A percentile compares a stretch with the other conserved stretches of the same genome.
These are phyloP conservation scores for Penicillium paxilli DNA, from an alignment of 495 filamentous ascomycete genomes.

Conservation along the genomic window DNA sequence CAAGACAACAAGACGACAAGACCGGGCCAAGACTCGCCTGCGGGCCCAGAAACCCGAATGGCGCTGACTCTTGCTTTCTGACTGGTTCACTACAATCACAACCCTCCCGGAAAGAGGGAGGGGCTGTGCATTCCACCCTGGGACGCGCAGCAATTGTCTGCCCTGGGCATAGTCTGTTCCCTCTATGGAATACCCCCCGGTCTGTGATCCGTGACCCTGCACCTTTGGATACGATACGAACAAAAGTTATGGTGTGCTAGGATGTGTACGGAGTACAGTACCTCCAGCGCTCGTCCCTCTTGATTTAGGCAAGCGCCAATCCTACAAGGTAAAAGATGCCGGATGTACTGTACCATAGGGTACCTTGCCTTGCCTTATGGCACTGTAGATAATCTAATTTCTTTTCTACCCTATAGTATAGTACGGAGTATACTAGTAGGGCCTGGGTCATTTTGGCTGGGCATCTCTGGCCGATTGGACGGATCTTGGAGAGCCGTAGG, in stretches of 20 bases:
- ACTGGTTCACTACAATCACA: slow-evolving; percentile 8
- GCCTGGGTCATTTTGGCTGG: background rate
- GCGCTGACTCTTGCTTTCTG: background rate
- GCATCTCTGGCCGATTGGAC: background rate
- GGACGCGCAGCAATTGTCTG: too few species aligned
- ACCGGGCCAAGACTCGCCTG: slow-evolving; percentile 35
- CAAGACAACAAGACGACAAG: slow-evolving; percentile 25
- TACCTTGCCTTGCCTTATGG: too few species aligned
- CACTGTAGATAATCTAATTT: background rate
- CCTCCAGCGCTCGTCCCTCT: background rate
- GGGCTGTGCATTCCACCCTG: slow-evolving; percentile 23
- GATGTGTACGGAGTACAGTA: background rate
- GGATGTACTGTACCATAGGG: too few species aligned
- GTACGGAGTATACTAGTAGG: too few species aligned
- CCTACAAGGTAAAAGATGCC: too few species aligned
- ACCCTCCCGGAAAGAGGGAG: slow-evolving; percentile 6
- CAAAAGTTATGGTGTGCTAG: background rate
- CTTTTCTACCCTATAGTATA: too few species aligned
- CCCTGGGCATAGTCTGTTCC: too few species aligned
- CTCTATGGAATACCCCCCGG: too few species aligned
- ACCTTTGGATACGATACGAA: too few species aligned
- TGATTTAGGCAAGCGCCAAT: too few species aligned
- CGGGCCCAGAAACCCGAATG: slow-evolving; percentile 9
- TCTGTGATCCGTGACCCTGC: too few species aligned
- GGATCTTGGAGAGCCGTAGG: background rate